A percentile compares a stretch with the other conserved stretches of the same genome.
These are phyloP conservation scores for Letharia lupina DNA, from an alignment of 495 filamentous ascomycete species.

Conservation along the genomic window DNA sequence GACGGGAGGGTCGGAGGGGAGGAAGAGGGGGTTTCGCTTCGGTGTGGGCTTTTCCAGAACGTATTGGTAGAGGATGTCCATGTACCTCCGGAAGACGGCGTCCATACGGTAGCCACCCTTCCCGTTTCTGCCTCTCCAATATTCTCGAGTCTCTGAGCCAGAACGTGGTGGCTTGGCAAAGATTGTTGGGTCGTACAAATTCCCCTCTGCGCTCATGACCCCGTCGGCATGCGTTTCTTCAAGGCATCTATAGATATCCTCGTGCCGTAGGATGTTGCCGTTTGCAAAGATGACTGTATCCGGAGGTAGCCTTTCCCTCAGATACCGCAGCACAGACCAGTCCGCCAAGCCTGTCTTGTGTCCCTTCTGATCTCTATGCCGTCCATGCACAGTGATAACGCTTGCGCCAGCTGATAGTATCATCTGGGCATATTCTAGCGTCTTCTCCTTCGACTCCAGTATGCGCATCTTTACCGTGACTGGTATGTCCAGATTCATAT, in stretches of 20 bases:
- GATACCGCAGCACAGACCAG: constrained; percentile 73
- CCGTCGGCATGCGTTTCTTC: constrained; percentile 82
- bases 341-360: constrained; percentile 92
- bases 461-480: constrained; percentile 94
- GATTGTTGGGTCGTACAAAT: constrained; percentile 80
- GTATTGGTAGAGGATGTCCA: constrained; percentile 77
- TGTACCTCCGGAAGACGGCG: constrained; percentile 74
- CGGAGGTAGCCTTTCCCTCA: constrained; percentile 72
- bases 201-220: constrained; percentile 93
- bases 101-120: constrained; percentile 86
- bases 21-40: constrained; percentile 58
- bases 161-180: constrained; percentile 60
- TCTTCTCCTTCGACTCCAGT: constrained; percentile 76
- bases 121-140: constrained; percentile 75
- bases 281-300: constrained; percentile 96
- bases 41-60: constrained; percentile 57
- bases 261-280: constrained; percentile 79
- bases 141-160: constrained; percentile 61
- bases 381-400: constrained; percentile 86
- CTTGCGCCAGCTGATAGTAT: constrained; percentile 84
- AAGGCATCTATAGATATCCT: constrained; percentile 72
- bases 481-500: constrained; percentile 62
- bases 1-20: constrained; percentile 50
- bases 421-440: constrained; percentile 80
- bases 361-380: constrained; percentile 85